Conservation (phyloP, 2,329 filamentous ascomycete species). For the Hypomyces perniciosus region DNA sequence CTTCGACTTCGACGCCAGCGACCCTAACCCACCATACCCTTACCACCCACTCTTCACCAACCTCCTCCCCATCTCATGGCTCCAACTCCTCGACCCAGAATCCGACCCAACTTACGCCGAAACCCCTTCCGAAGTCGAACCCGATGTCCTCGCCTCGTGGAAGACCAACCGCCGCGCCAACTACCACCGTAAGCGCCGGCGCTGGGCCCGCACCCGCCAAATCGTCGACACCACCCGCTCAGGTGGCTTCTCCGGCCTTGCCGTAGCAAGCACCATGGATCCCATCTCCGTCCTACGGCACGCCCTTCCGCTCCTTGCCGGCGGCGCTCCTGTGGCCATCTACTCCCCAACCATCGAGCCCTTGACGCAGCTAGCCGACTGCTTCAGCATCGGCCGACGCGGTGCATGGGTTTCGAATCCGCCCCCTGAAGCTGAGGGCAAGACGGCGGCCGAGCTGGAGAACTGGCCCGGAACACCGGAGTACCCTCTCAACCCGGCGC, state of each 20-base stretch:
- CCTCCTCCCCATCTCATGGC: slow-evolving; percentile 81
- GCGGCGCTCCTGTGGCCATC: slow-evolving; percentile 78
- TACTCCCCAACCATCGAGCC: slow-evolving; percentile 80
- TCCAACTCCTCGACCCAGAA: slow-evolving; percentile 76
- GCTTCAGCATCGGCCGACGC: slow-evolving; percentile 74
- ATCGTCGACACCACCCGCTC: slow-evolving; percentile 69
- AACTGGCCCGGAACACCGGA: slow-evolving; percentile 59
- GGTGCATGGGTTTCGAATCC: slow-evolving; percentile 62
- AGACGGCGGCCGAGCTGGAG: slow-evolving; percentile 45
- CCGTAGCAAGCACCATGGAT: slow-evolving; percentile 79
- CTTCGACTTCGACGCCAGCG: slow-evolving; percentile 74
- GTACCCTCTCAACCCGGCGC: slow-evolving; percentile 81
- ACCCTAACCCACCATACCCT: slow-evolving; percentile 49
- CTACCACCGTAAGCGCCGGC: slow-evolving; percentile 82
- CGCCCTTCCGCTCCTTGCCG: slow-evolving; percentile 71
- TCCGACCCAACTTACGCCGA: slow-evolving; percentile 67
- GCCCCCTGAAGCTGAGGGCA: slow-evolving; percentile 40
- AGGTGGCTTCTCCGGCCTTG: slow-evolving; percentile 76
- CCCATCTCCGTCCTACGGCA: slow-evolving; percentile 68
- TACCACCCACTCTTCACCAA: slow-evolving; percentile 77
- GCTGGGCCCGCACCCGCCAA: slow-evolving; percentile 67
- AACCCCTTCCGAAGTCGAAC: slow-evolving; percentile 53
- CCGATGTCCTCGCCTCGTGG: slow-evolving; percentile 59
- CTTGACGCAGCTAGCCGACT: slow-evolving; percentile 69
- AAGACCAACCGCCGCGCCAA: slow-evolving; percentile 78